These are phyloP conservation scores for Rubroboletus pulcherrimus DNA, from an alignment of 768 basidiomycete genomes.

Conservation along the genomic window DNA sequence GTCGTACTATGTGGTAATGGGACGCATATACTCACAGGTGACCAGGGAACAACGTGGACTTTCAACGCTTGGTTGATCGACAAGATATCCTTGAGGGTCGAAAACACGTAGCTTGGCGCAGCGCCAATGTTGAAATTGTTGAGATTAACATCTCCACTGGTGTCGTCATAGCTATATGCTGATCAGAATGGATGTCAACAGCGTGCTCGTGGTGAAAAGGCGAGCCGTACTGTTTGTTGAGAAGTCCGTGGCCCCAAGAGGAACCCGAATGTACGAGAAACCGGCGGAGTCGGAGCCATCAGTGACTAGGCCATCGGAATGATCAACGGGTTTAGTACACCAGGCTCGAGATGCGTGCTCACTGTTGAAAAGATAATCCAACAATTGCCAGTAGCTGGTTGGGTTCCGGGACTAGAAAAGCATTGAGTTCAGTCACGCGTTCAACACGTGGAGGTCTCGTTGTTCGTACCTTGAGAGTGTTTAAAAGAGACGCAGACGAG, in stretches of 20 bases:
- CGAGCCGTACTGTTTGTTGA: conserved; percentile 48
- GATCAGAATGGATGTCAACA: conserved; percentile 1
- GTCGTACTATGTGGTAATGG: not conserved
- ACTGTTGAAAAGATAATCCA: conserved; percentile 56
- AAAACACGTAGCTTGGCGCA: conserved; percentile 61
- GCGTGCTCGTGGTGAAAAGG: not conserved
- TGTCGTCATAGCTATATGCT: conserved; percentile 68
- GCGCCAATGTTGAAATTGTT: conserved; percentile 51
- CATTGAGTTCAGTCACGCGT: conserved; percentile 2
- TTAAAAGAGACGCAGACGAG: conserved; percentile 59
- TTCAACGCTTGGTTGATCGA: conserved; percentile 50
- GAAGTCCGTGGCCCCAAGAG: conserved; percentile 74
- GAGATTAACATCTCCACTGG: conserved; percentile 58
- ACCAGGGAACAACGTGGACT: conserved; percentile 69
- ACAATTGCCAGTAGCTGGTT: conserved; percentile 53
- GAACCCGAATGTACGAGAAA: conserved; percentile 63
- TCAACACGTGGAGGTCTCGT: not conserved
- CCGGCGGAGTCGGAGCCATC: conserved; percentile 64
- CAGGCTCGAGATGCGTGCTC: not conserved
- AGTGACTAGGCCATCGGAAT: conserved; percentile 34
- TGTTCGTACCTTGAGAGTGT: conserved; percentile 55
- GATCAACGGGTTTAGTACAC: not conserved
- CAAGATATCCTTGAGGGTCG: conserved; percentile 59
- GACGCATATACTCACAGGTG: conserved; percentile 48
- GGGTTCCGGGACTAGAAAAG: conserved; percentile 44